Conservation (phyloP, 225 moss, liverwort and hornwort genomes). For the Antitrichia curtipendula region DNA sequence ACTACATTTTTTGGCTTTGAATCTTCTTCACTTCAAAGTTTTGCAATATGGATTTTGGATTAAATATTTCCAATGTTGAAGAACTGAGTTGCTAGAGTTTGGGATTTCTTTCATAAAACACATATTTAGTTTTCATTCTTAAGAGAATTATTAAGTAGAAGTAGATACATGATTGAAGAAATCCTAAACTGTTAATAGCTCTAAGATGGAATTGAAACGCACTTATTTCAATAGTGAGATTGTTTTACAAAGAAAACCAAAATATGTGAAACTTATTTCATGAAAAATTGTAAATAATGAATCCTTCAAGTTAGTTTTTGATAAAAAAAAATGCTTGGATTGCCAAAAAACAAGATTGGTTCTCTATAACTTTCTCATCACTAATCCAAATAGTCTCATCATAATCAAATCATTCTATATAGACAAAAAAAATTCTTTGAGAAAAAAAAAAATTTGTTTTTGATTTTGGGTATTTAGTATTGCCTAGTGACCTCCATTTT, state of each 20-base stretch:
- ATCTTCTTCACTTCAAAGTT: not conserved
- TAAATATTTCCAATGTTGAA: not conserved
- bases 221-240: not conserved
- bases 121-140: not conserved
- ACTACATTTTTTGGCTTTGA: not conserved
- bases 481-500: fast-evolving
- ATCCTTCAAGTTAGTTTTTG: not conserved
- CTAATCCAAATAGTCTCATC: not conserved
- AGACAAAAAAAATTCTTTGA: not conserved
- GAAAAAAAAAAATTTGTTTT: not conserved
- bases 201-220: not conserved
- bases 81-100: not conserved
- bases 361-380: not conserved
- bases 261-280: not conserved
- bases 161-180: not conserved
- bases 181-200: not conserved
- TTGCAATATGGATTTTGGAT: not conserved
- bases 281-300: not conserved
- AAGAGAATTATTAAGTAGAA: not conserved
- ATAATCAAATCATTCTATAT: not conserved
- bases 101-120: not conserved
- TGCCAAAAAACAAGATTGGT: not conserved
- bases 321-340: not conserved
- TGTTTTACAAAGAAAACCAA: not conserved
- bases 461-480: not conserved